A percentile compares a stretch with the other conserved stretches of the same genome.
Evolutionary conservation across 2,329 filamentous ascomycete species (phyloP).

Genomic region (Phyllosticta citrichinensis): DNA sequence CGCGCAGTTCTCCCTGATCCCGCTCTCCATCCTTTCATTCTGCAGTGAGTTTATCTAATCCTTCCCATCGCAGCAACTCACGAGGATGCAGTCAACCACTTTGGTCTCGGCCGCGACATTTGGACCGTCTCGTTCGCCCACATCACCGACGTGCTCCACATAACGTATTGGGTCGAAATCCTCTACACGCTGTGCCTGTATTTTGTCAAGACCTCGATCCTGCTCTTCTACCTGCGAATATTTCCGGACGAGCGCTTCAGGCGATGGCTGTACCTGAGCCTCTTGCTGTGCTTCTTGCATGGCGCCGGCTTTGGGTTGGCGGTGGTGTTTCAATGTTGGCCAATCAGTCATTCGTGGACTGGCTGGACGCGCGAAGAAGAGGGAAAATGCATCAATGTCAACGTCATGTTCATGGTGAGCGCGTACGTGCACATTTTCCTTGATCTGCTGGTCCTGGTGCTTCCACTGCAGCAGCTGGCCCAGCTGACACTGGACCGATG

Average conservation of each 20-base stretch:
- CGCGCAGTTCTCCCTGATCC: constrained; percentile 16
- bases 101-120: constrained; percentile 42
- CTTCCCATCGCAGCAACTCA: neutral
- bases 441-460: constrained; percentile 20
- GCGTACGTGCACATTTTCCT: constrained; percentile 23
- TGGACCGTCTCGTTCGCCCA: constrained; percentile 37
- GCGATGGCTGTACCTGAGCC: constrained; percentile 17
- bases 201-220: constrained; percentile 20
- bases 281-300: constrained; percentile 17
- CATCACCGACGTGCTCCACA: constrained; percentile 35
- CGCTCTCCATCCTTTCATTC: constrained; percentile 17
- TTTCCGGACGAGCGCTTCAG: constrained; percentile 19
- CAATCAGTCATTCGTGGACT: constrained; percentile 24
- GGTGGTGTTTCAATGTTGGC: constrained; percentile 23
- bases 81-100: constrained; percentile 13
- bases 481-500: constrained; percentile 20
- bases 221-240: constrained; percentile 25
- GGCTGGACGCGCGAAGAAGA: constrained; percentile 20
- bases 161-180: constrained; percentile 21
- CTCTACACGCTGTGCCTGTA: constrained; percentile 24
- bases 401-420: constrained; percentile 22
- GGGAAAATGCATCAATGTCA: constrained; percentile 27
- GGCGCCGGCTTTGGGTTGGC: constrained; percentile 15
- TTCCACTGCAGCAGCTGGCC: constrained; percentile 23
- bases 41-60: neutral